Percentiles rank a stretch among this genome's conserved stretches.
These are phyloP conservation scores for Salinomyces thailandicus DNA, from an alignment of 2,329 filamentous ascomycete genomes.

Conservation along the genomic window DNA sequence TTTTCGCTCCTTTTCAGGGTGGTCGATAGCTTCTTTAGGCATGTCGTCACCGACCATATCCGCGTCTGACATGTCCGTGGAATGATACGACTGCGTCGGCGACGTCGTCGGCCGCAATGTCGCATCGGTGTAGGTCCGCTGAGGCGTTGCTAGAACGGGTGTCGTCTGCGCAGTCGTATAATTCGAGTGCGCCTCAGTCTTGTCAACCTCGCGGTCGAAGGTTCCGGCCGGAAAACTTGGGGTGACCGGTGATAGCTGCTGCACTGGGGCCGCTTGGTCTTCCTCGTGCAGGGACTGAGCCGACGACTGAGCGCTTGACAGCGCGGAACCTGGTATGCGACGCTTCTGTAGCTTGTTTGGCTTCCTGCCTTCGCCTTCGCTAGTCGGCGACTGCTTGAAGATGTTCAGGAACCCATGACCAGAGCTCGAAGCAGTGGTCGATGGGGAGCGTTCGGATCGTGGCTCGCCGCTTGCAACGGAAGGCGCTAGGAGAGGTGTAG, in stretches of 20 bases:
- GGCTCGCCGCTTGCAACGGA: conserved; percentile 12
- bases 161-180: conserved; percentile 27
- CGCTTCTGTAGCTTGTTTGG: conserved; percentile 92
- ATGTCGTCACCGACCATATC: conserved; percentile 58
- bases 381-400: conserved; percentile 58
- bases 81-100: conserved; percentile 66
- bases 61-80: conserved; percentile 73
- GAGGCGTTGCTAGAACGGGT: conserved; percentile 56
- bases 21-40: conserved; percentile 14
- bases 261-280: conserved; percentile 8
- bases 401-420: conserved; percentile 47
- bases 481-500: conserved; percentile 28
- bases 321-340: conserved; percentile 62
- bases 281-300: conserved; percentile 50
- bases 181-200: conserved; percentile 28
- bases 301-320: conserved; percentile 85
- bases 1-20: conserved; percentile 52
- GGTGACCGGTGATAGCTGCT: conserved; percentile 21
- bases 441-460: conserved; percentile 18
- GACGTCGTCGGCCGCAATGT: conserved; percentile 59
- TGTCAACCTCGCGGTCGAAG: conserved; percentile 10
- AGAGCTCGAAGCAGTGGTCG: conserved; percentile 13
- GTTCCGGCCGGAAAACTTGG: conserved; percentile 15
- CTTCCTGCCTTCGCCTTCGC: conserved; percentile 45
- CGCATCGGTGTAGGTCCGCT: conserved; percentile 50